phyloP scores from a whole-genome alignment of 305 asterid genomes.

The Salvia sclarea region DNA sequence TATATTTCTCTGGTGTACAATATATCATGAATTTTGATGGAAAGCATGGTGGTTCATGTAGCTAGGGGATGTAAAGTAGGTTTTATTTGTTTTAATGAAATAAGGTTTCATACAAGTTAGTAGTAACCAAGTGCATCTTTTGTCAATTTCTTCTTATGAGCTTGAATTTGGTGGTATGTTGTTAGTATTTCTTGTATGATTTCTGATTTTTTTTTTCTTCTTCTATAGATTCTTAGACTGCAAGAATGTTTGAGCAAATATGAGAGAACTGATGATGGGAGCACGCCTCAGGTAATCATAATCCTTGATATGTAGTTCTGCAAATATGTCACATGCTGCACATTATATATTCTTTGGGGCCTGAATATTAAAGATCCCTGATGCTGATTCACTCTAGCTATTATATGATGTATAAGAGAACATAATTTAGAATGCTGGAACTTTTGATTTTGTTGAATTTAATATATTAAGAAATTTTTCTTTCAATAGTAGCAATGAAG shows the following conservation, averaged over 20 bases:
- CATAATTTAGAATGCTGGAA: not conserved
- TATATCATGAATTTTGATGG: not conserved
- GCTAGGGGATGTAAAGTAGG: not conserved
- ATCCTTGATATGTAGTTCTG: constrained; percentile 30
- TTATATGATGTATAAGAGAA: constrained; percentile 9
- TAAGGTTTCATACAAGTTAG: constrained; percentile 26
- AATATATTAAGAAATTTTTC: too few relatives aligned
- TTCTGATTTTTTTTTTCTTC: constrained; percentile 33
- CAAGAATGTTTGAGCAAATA: constrained; percentile 94
- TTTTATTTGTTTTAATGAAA: not conserved
- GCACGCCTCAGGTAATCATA: constrained; percentile 82
- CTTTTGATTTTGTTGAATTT: too few relatives aligned
- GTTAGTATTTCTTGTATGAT: constrained; percentile 10
- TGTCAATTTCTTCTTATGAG: not conserved
- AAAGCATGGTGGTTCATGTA: constrained; percentile 8
- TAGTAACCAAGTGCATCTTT: constrained; percentile 24
- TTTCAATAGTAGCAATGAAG: too few relatives aligned
- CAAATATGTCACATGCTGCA: constrained; percentile 15
- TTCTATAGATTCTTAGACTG: constrained; percentile 80
- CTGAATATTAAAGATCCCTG: constrained; percentile 7
- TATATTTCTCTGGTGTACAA: constrained; percentile 13
- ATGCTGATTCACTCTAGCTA: constrained; percentile 23
- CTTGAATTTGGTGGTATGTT: constrained; percentile 19
- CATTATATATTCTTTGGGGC: constrained; percentile 13
- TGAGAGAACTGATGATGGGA: constrained; percentile 84